phyloP scores from a whole-genome alignment of 192 early-diverging fungal genomes.

The Spizellomyces sp. region DNA sequence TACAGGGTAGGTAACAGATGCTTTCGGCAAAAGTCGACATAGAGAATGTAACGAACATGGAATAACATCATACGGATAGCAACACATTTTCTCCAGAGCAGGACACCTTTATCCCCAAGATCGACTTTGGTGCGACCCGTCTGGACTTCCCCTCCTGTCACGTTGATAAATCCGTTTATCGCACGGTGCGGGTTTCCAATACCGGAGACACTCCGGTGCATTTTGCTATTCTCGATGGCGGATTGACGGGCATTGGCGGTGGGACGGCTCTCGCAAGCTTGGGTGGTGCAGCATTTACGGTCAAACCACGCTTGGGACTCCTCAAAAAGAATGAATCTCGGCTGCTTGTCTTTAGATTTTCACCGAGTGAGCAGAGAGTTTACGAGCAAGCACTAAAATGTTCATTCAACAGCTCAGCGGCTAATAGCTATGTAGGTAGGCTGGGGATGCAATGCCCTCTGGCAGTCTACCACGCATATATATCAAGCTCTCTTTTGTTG shows the following conservation, averaged over 20 bases:
- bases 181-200: constrained; percentile 53
- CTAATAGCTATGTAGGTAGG: constrained; percentile 23
- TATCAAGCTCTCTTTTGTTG: background rate
- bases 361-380: constrained; percentile 46
- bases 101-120: constrained; percentile 60
- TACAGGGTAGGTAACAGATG: constrained; percentile 42
- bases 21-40: background rate
- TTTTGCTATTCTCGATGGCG: constrained; percentile 51
- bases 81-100: constrained; percentile 57
- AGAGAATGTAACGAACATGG: background rate
- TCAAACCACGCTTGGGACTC: constrained; percentile 51
- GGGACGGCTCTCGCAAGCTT: constrained; percentile 33
- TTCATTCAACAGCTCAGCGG: constrained; percentile 48
- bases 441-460: background rate
- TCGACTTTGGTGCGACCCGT: constrained; percentile 44
- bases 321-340: constrained; percentile 52
- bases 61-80: constrained; percentile 17
- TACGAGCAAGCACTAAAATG: constrained; percentile 57
- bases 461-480: background rate
- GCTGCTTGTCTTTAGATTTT: constrained; percentile 57
- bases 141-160: constrained; percentile 58
- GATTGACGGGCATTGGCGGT: constrained; percentile 36
- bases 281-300: constrained; percentile 50
- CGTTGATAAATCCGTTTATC: constrained; percentile 52
- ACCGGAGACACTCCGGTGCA: constrained; percentile 58